Evolutionary conservation across 192 early-diverging fungal species (phyloP).

Genomic region (Gamsiella multidivaricata): DNA sequence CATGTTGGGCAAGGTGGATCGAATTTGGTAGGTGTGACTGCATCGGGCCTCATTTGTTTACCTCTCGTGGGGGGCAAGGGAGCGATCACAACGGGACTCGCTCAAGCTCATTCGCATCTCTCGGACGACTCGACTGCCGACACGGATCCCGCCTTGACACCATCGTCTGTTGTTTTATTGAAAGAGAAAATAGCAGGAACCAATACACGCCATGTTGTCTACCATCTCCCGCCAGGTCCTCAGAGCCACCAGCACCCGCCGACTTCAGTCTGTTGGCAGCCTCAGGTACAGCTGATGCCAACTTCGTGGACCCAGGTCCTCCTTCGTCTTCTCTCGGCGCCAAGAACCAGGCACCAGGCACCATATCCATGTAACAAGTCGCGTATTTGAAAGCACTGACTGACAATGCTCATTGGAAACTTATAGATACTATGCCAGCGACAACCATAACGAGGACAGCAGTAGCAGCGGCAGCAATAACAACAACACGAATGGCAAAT

Average conservation of each 20-base stretch:
- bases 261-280: conserved; percentile 14
- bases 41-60: neutral
- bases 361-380: too few species aligned
- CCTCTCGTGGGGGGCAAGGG: neutral
- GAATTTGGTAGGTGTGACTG: conserved; percentile 2
- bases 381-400: too few species aligned
- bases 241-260: conserved; percentile 11
- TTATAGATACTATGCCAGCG: conserved; percentile 33
- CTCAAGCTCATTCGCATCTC: neutral
- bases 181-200: neutral
- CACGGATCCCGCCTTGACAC: neutral
- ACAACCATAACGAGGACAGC: conserved; percentile 14
- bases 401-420: too few species aligned
- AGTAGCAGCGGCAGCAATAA: conserved; percentile 14
- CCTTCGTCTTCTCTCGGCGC: too few species aligned
- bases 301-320: neutral
- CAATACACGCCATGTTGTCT: conserved; percentile 35
- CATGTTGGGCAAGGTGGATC: too few species aligned
- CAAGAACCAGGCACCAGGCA: too few species aligned
- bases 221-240: conserved; percentile 34
- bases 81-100: too few species aligned
- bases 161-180: neutral
- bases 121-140: conserved; percentile 2
- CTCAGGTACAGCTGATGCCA: conserved; percentile 20
- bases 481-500: neutral